Evolutionary conservation across 371 early-diverging fungal genomes (phyloP), one percentile per base, ranked within the genome.

Genomic region (Mortierella sp.): DNA sequence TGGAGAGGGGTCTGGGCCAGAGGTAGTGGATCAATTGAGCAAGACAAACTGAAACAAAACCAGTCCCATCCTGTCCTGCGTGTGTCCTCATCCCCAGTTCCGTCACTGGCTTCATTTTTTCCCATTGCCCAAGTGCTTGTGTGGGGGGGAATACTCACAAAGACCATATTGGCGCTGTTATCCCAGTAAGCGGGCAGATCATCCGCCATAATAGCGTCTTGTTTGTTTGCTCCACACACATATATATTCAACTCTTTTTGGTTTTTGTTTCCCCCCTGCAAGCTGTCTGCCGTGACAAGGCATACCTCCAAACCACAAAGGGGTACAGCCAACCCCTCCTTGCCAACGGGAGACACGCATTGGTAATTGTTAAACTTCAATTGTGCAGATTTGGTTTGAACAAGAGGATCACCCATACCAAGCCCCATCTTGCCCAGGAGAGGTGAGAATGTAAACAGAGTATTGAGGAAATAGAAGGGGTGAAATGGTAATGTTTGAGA

Each of bases 261-360:
- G n/a, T 43, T 60, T 29, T 29, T 47, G 12, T n/a, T 12, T 58
- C 37, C 35, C 43, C 60, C 60, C 42, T 26, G 17, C 60, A 15
- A 26, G 40, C 12, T 42, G 28, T 60, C 26, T 22, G 42, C 32
- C 43, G 22, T 49, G 62, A 13, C 49, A 53, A 63, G 35, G 22
- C 28, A 34, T 22, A 53, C 26, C 31, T 31, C 35, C 51, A 63
- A 51, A 63, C 63, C 53, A 63, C 64, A 63, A 63, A 51, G 64
- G 64, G 60, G 42, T 31, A 45, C 19, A 29, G 29, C 31, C 43
- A 43, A 60, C 26, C 43, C 57, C 42, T 34, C 45, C 61, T 29
- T 45, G 47, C 61, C 28, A 42, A 61, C 35, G 17, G 60, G 57
- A 31, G 57, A 13, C 57, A 57, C 57, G 19, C 31, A 31, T 54